Base-by-base conservation (phyloP, 78 protist species). In the Tieghemostelium lacteum region DNA sequence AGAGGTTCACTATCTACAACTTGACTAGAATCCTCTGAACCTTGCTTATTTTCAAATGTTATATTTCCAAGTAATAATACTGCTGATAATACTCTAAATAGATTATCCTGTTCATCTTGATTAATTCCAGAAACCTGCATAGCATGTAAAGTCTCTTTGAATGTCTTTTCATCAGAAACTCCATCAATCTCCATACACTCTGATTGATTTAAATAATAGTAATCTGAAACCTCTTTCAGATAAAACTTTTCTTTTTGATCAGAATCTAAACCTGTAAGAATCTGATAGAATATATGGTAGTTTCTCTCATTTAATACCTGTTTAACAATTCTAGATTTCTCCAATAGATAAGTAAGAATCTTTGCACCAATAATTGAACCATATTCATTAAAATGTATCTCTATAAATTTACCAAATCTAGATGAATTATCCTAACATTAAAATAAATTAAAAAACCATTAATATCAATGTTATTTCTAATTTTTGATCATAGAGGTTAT, bases 341-440 rank as follows among this genome's bases (percentile, higher is more conserved):
- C 98, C 26, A 96, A 72, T 64, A 97, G 85, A 88, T 93, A 95
- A 24, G 93, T 83, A 24, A 74, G 40, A 73, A 96, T 94, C 70
- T 58, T 54, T n/a, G 98, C 96, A 2, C 97, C 96, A 60, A 61
- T 64, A 67, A 95, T 95, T 42, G 67, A 39, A 6, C 97, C 98
- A 69, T 26, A 37, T 33, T 20, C 39, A 37, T 40, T 61, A 57
- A 96, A 97, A 71, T 93, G 70, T 19, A 97, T 74, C 63, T 92
- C 73, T 28, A 96, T 88, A 73, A 94, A 97, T 87, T 97, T 97
- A 63, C 98, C 98, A 88, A 97, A 97, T 42, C 94, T 66, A 20
- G 85, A 69, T 31, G 78, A 75, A 76, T 73, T 75, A 75, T 88
- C 86, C 86, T 75, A 61, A n/a, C n/a, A n/a, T n/a, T n/a, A n/a